phyloP scores from a whole-genome alignment of 2,329 filamentous ascomycete genomes.

The Paraphoma chrysanthemicola region DNA sequence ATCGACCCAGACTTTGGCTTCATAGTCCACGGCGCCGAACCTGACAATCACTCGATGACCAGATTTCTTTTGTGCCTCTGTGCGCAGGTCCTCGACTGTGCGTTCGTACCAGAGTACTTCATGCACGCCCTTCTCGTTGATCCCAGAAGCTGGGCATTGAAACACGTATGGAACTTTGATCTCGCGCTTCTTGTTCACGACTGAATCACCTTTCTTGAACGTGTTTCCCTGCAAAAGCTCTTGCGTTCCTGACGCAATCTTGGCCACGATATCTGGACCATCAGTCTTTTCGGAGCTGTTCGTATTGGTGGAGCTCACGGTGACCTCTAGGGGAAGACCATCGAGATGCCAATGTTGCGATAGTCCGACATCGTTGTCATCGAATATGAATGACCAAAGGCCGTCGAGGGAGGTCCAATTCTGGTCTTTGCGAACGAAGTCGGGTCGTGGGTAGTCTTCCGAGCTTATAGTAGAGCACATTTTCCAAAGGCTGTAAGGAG shows the following conservation, averaged over 20 bases:
- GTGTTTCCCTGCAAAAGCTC: slow-evolving; percentile 57
- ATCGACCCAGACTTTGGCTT: slow-evolving; percentile 64
- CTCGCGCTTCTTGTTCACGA: slow-evolving; percentile 54
- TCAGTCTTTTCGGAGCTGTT: slow-evolving; percentile 26
- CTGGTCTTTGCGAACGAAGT: slow-evolving; percentile 64
- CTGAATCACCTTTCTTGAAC: slow-evolving; percentile 35
- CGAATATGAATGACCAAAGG: slow-evolving; percentile 69
- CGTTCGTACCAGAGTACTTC: slow-evolving; percentile 73
- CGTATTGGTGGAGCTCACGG: slow-evolving; percentile 25
- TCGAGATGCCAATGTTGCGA: slow-evolving; percentile 60
- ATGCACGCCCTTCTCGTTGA: slow-evolving; percentile 67
- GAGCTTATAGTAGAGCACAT: slow-evolving; percentile 6
- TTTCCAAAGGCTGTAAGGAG: too few relatives aligned
- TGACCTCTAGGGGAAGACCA: slow-evolving; percentile 56
- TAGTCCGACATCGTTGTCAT: slow-evolving; percentile 68
- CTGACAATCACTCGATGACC: slow-evolving; percentile 57
- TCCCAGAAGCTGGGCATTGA: slow-evolving; percentile 68
- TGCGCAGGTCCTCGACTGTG: slow-evolving; percentile 58
- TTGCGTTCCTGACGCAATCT: slow-evolving; percentile 59
- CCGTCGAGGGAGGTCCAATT: slow-evolving; percentile 69
- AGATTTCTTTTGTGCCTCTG: slow-evolving; percentile 48
- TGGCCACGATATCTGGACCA: slow-evolving; percentile 52
- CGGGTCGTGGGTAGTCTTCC: slow-evolving; percentile 66
- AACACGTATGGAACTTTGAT: slow-evolving; percentile 72
- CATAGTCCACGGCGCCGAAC: slow-evolving; percentile 69